Conservation (phyloP, 1,284 basidiomycete species). For the Vanrija sp. region DNA sequence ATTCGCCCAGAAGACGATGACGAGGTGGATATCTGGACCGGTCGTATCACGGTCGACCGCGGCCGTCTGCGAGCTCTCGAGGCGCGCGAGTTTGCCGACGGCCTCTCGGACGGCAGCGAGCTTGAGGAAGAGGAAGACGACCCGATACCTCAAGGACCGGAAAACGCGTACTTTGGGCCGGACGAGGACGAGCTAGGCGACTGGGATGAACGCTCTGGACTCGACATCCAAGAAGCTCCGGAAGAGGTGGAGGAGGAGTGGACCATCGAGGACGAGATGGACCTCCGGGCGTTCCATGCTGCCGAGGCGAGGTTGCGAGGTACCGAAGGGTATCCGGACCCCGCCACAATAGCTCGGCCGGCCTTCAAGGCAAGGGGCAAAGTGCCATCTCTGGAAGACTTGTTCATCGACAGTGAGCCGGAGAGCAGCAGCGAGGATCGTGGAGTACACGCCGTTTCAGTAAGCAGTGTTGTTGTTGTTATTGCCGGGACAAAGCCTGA, state of each 20-base stretch:
- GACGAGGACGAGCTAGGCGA: constrained; percentile 39
- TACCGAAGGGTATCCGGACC: no score
- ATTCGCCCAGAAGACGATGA: constrained; percentile 45
- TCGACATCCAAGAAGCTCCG: constrained; percentile 23
- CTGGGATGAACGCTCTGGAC: constrained; percentile 33
- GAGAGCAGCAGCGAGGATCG: neutral
- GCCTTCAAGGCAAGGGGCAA: no score
- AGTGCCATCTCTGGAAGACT: no score
- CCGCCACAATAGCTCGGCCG: no score
- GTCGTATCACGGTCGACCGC: constrained; percentile 28
- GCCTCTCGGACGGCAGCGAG: constrained; percentile 1
- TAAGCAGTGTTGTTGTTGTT: no score
- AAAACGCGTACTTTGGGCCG: constrained; percentile 9
- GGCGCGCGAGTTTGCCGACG: constrained; percentile 20
- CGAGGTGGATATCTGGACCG: constrained; percentile 42
- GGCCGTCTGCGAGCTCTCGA: constrained; percentile 23
- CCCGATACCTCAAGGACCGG: neutral
- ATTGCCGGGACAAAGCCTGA: no score
- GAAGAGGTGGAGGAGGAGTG: constrained; percentile 7
- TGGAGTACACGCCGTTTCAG: neutral
- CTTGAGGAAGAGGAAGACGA: constrained; percentile 14
- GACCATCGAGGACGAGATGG: constrained; percentile 27
- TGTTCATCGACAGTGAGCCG: no score
- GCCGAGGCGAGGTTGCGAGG: constrained; percentile 9
- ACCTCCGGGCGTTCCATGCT: constrained; percentile 25